A percentile compares a stretch with the other conserved stretches of the same genome.
Conservation (phyloP, 2,329 filamentous ascomycete genomes). For the Tolypocladium endophyticum region DNA sequence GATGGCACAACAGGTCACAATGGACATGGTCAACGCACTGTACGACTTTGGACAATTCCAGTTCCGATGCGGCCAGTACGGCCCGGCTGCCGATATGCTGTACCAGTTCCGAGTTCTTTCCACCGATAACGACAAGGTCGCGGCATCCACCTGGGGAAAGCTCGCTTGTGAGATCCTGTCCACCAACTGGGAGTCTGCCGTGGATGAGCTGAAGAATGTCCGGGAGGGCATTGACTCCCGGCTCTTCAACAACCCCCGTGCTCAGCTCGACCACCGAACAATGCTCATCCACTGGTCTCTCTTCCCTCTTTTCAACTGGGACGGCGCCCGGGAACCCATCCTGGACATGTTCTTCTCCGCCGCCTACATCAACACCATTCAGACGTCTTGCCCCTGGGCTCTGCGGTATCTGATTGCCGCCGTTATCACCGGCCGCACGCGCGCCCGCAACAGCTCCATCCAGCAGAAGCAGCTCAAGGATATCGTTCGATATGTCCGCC, state of each 20-base stretch:
- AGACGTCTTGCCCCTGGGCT: constrained; percentile 95
- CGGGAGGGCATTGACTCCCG: constrained; percentile 88
- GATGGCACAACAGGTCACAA: constrained; percentile 52
- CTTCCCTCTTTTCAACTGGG: constrained; percentile 98
- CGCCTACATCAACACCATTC: constrained; percentile 98
- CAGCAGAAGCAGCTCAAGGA: constrained; percentile 99
- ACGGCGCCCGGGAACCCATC: constrained; percentile 77
- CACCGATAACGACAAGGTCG: constrained; percentile 96
- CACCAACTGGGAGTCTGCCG: constrained; percentile 87
- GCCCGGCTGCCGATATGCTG: constrained; percentile 77
- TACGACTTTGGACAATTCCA: constrained; percentile 96
- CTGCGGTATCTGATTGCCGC: constrained; percentile 87
- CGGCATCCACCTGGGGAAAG: constrained; percentile 94
- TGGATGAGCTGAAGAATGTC: constrained; percentile 84
- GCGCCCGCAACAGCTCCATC: constrained; percentile 67
- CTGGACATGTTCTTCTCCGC: constrained; percentile 96
- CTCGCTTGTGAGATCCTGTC: constrained; percentile 91
- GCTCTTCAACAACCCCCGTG: constrained; percentile 91
- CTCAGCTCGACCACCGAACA: constrained; percentile 90
- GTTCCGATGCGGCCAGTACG: constrained; percentile 95
- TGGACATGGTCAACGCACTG: constrained; percentile 91
- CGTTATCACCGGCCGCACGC: constrained; percentile 85
- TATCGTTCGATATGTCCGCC: constrained; percentile 85
- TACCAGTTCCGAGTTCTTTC: constrained; percentile 98
- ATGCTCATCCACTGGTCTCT: constrained; percentile 98